Base-by-base conservation (phyloP, 1,284 basidiomycete species). In the Porogramme epimiltina region DNA sequence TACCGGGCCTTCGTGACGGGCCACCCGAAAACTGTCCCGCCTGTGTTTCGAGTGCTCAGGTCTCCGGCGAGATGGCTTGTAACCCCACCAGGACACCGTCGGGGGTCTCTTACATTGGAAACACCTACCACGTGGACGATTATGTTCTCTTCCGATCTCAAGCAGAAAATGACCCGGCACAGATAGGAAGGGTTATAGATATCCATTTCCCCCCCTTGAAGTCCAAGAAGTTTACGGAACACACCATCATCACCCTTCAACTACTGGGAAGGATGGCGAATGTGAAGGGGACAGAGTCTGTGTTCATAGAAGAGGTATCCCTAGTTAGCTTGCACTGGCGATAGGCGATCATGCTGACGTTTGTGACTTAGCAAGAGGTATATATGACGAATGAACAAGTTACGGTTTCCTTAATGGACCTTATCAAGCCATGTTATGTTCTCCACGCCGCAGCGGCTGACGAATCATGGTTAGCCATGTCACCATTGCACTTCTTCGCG, bases 401-500 rank as follows among this genome's bases (percentile, higher is more conserved):
- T 19, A 58, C 59, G 0, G 52, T 81, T 5, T 40, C 63, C 0
- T 65, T 78, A 1, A 50, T 63, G 3, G 61, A 74, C 2, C 61
- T 89, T 13, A 63, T 86, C 31, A 70, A 70, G 3, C 67, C 74
- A 3, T 78, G 81, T 47, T 76, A 72, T 45, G 83, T 84, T 10
- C 62, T 77, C 16, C 73, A 78, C 23, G 59, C 56, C 16, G 56
- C 66, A 10, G 43, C 53, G 2, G 66, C 74, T 20, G 56, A 78
- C 9, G 63, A 73, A 4, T 58, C 66, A 0, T 89, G 85, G 85
- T 63, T 83, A 0, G 52, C 68, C 2, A 58, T 72, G 5, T 84
- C 84, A 0, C 75, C 81, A 0, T 64, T 73, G 22, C 80, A 85
- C 54, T 89, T 85, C 65, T 87, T 78, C 52, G 65, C 80, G 44